A percentile compares a stretch with the other conserved stretches of the same genome.
Evolutionary conservation across 192 early-diverging fungal genomes (phyloP).

Genomic region (Entomortierella chlamydospora): DNA sequence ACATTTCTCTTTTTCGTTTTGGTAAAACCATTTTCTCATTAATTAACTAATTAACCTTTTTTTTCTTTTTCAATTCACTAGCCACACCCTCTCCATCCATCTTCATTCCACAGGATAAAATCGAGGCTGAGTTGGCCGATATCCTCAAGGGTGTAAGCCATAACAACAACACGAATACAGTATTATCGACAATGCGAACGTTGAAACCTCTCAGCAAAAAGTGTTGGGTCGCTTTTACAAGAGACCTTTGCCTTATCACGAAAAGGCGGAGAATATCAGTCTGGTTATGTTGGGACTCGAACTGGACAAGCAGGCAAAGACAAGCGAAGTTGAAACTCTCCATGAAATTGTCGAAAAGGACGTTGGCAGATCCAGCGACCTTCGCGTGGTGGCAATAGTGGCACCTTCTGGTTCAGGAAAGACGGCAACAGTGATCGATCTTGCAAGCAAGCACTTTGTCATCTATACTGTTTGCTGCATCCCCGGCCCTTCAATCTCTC

Average conservation of each 20-base stretch:
- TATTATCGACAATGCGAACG: too few relatives aligned
- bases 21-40: too few relatives aligned
- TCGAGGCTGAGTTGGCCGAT: too few relatives aligned
- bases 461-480: conserved; percentile 18
- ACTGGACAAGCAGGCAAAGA: conserved; percentile 23
- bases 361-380: conserved; percentile 4
- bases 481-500: neutral
- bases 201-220: conserved; percentile 2
- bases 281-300: conserved; percentile 27
- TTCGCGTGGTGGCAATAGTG: conserved; percentile 17
- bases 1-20: too few relatives aligned
- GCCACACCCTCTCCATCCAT: too few relatives aligned
- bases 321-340: conserved; percentile 16
- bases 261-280: conserved; percentile 1
- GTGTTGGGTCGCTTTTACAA: conserved; percentile 12
- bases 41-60: too few relatives aligned
- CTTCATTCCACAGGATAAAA: too few relatives aligned
- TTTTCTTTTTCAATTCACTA: too few relatives aligned
- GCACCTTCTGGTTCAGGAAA: conserved; percentile 14
- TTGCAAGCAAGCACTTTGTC: conserved; percentile 41
- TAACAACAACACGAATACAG: too few relatives aligned
- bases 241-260: conserved; percentile 10
- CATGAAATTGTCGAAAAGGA: conserved; percentile 1
- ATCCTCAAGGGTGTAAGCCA: too few relatives aligned
- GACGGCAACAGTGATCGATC: conserved; percentile 34